Evolutionary conservation across 306 rosid species (phyloP).

Genomic region (Sindora glabra): DNA sequence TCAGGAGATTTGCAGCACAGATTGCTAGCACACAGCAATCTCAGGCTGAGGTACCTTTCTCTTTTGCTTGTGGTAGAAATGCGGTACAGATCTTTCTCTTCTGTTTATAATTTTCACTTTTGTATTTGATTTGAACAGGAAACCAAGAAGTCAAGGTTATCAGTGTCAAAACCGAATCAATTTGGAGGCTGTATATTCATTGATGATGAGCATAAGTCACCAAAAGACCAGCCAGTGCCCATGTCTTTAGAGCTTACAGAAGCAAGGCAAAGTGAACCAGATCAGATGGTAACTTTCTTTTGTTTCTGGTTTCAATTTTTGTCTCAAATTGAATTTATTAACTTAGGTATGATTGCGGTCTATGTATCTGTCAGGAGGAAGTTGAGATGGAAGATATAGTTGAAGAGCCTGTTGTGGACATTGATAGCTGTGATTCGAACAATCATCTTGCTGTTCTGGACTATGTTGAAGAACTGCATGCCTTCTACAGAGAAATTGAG

Average conservation of each 20-base stretch:
- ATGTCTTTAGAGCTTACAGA: constrained; percentile 67
- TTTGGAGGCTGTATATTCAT: constrained; percentile 70
- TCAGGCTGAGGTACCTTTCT: constrained; percentile 39
- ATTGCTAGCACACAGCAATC: constrained; percentile 46
- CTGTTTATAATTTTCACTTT: constrained; percentile 7
- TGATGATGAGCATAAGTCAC: constrained; percentile 60
- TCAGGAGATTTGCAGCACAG: constrained; percentile 80
- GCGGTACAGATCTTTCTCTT: not conserved
- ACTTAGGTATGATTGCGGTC: not conserved
- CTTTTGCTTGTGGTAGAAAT: not conserved
- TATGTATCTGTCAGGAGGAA: constrained; percentile 41
- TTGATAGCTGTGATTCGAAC: constrained; percentile 52
- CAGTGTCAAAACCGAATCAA: constrained; percentile 22
- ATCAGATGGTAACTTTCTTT: constrained; percentile 60
- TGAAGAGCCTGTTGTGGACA: constrained; percentile 61
- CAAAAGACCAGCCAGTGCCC: constrained; percentile 66
- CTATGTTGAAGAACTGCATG: constrained; percentile 66
- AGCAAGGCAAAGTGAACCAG: constrained; percentile 23
- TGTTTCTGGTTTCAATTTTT: not conserved
- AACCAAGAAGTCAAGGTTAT: constrained; percentile 35
- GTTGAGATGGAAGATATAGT: constrained; percentile 89
- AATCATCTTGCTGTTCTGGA: constrained; percentile 82
- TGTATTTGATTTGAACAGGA: constrained; percentile 37
- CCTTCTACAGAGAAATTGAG: constrained; percentile 68
- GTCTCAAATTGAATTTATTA: constrained; percentile 6